phyloP scores from a whole-genome alignment of 352 stramenopile species.

The Globisporangium megalacanthum region DNA sequence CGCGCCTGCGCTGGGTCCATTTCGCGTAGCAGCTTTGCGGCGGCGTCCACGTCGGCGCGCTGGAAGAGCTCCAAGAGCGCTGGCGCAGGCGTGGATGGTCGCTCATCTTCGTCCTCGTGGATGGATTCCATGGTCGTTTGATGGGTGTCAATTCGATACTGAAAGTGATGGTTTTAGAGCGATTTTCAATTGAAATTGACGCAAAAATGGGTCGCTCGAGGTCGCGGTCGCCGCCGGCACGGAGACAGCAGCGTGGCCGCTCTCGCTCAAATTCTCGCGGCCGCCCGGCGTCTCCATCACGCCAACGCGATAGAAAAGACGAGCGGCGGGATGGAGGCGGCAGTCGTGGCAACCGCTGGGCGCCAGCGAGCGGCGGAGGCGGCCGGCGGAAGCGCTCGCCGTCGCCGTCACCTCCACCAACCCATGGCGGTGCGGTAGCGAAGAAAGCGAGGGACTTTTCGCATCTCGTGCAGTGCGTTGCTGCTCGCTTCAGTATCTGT shows the following conservation, averaged over 20 bases:
- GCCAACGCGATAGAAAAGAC: too few species aligned
- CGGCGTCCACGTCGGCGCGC: conserved; percentile 19
- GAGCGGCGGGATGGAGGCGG: neutral
- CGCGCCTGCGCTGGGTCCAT: conserved; percentile 28
- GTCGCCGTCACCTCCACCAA: conserved; percentile 20
- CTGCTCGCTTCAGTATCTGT: neutral
- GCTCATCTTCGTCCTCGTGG: conserved; percentile 1
- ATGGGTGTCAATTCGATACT: too few species aligned
- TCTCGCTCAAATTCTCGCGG: too few species aligned
- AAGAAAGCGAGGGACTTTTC: conserved; percentile 54
- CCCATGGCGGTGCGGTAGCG: conserved; percentile 10
- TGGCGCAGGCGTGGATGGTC: neutral
- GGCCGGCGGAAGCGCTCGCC: conserved; percentile 7
- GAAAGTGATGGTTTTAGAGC: too few species aligned
- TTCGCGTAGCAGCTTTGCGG: conserved; percentile 23
- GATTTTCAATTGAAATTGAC: too few species aligned
- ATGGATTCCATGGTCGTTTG: too few species aligned
- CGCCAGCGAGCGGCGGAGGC: neutral
- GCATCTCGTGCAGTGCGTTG: conserved; percentile 44
- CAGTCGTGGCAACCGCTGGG: conserved; percentile 2
- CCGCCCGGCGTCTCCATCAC: too few species aligned
- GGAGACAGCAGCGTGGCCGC: too few species aligned
- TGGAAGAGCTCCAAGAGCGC: conserved; percentile 27
- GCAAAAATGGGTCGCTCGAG: too few species aligned
- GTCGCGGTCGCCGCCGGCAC: too few species aligned